Evolutionary conservation across 139 green algal species (phyloP).

Genomic region (Coelastrella sp.): DNA sequence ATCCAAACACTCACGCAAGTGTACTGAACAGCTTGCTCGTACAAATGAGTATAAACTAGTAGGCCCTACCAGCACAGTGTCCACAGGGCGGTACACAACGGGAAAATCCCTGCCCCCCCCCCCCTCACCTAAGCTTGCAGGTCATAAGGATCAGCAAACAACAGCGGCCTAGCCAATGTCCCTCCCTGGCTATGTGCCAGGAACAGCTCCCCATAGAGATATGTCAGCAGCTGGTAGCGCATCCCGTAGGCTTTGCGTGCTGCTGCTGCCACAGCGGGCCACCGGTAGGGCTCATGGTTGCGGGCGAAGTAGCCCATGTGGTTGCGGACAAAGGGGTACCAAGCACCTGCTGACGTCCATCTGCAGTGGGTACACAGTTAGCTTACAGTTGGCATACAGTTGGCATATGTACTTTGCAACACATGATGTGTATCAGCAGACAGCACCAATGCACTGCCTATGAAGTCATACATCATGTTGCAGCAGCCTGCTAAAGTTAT

Average conservation of each 20-base stretch:
- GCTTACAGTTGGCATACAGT: background rate
- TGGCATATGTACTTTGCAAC: no score
- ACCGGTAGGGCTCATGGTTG: conserved; percentile 30
- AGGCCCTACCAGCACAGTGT: no score
- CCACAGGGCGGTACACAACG: no score
- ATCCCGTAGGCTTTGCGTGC: conserved; percentile 49
- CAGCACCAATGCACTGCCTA: no score
- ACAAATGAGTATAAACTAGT: no score
- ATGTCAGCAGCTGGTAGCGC: conserved; percentile 77
- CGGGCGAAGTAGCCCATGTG: conserved; percentile 58
- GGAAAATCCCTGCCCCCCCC: no score
- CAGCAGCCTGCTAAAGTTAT: no score
- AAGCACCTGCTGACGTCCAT: conserved; percentile 76
- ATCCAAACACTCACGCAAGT: no score
- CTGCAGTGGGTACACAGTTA: conserved; percentile 38
- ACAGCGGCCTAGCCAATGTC: conserved; percentile 79
- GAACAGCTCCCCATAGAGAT: conserved; percentile 74
- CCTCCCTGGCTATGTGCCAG: conserved; percentile 55
- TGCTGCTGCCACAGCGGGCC: conserved; percentile 55
- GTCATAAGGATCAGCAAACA: conserved; percentile 32
- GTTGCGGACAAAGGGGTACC: conserved; percentile 81
- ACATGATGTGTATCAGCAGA: no score
- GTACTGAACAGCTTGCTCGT: no score
- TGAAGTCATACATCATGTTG: no score
- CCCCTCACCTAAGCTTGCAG: background rate